Evolutionary conservation across 768 basidiomycete species (phyloP).

Genomic region (Mycena olivaceomarginata): DNA sequence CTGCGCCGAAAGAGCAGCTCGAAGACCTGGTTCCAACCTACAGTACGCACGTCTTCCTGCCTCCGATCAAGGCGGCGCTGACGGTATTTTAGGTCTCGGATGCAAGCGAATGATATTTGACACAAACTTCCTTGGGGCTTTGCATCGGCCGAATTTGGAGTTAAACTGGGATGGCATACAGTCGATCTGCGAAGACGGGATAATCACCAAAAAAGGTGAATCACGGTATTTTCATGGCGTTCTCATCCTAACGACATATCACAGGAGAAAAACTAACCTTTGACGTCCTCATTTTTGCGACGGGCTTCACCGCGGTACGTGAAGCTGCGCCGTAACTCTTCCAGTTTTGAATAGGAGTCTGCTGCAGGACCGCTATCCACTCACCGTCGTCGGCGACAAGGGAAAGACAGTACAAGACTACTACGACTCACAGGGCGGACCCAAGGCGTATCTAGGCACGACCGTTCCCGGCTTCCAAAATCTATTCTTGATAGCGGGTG

Average conservation of each 20-base stretch:
- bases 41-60: constrained; percentile 54
- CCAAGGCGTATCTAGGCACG: constrained; percentile 66
- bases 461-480: constrained; percentile 68
- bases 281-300: constrained; percentile 64
- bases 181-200: constrained; percentile 62
- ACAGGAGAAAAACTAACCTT: constrained; percentile 58
- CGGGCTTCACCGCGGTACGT: constrained; percentile 57
- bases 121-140: constrained; percentile 63
- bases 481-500: constrained; percentile 63
- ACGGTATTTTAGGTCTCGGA: constrained; percentile 60
- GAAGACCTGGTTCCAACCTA: constrained; percentile 68
- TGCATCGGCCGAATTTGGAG: constrained; percentile 68
- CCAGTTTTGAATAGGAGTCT: constrained; percentile 7
- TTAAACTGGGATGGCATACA: constrained; percentile 65
- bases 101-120: constrained; percentile 75
- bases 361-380: constrained; percentile 57
- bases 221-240: constrained; percentile 16
- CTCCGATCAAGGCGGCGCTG: neutral
- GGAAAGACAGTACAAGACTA: constrained; percentile 61
- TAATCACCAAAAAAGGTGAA: constrained; percentile 63
- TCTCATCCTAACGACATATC: constrained; percentile 31
- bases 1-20: constrained; percentile 67
- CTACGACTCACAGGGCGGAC: constrained; percentile 61
- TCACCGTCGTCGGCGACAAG: constrained; percentile 53
- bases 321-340: neutral